Base-by-base conservation (phyloP, 345 rosid species). In the Balakata baccata region DNA sequence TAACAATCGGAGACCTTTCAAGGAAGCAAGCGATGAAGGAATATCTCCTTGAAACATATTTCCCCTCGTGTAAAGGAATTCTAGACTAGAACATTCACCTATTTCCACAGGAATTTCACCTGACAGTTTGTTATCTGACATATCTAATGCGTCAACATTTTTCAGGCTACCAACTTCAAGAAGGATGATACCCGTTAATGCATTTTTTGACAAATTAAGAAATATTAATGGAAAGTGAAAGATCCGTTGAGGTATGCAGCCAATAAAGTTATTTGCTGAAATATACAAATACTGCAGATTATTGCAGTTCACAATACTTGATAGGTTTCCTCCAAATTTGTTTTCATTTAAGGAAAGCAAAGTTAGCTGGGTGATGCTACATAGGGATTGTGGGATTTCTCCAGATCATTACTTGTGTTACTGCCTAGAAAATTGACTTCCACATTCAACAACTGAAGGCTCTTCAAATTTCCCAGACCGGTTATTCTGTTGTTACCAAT, bases 401-500 rank as follows among this genome's bases (percentile, higher is more conserved):
- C 81, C 10, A 83, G n/a, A 50, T 77, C 80, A 18, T 17, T 43
- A 41, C 25, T 63, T 41, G 49, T 18, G 49, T 63, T 63, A 38
- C 7, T 41, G 1, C 67, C 67, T 0, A 63, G 22, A 17, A 63
- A 38, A 39, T 63, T 63, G 49, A 17, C 1, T 20, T 41, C 67
- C 13, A 63, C 8, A 63, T 63, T 17, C 20, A 63, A 23, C 17
- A 0, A 3, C n/a, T 8, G 25, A n/a, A 63, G 66, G 17, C 12
- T 9, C 49, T 8, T 6, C 8, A 38, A 11, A 39, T 38, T 8
- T 41, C 67, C 67, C 11, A 63, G 2, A 3, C 68, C 68, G 1
- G 14, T 9, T 1, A 64, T 41, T 5, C 5, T 18, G 22, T 39
- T 63, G 49, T 7, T 7, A 17, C 49, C 3, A 4, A 41, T n/a